Evolutionary conservation across 2,329 filamentous ascomycete genomes (phyloP), one percentile per base, ranked within the genome.

Genomic region (Calonectria hawksworthii): DNA sequence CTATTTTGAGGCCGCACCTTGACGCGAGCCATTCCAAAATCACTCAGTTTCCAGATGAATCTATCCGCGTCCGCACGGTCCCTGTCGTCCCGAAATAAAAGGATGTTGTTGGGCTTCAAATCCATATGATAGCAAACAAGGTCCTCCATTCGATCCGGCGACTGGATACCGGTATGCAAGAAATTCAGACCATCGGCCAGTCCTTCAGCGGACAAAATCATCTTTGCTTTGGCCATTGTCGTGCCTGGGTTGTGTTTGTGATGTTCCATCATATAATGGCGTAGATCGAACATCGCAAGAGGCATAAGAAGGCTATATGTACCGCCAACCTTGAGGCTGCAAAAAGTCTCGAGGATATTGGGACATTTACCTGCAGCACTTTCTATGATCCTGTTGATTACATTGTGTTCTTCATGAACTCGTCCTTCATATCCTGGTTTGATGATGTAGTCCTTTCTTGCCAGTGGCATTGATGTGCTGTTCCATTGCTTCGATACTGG

Each of bases 51-150:
- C 63, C 63, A 66, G 4, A 66, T 66, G 5, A 50, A 50, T 32
- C 18, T n/a, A n/a, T 51, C 47, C 8, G 44, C 18, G 6, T 50
- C 11, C 4, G n/a, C 14, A n/a, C n/a, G 21, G 5, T 32, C 28
- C 4, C 14, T 34, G 10, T 34, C n/a, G 4, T 52, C 64, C 4
- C 30, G n/a, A 21, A 67, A 67, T 36, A 67, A 11, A 2, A 67
- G 47, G 10, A 67, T 54, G 30, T 67, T 67, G 44, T 51, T 67
- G 28, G 64, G 64, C 36, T 67, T 66, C 18, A 67, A 44, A 26
- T 67, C 64, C 64, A 67, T 67, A 13, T 67, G 64, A 47, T 54
- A 38, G 44, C 64, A 67, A 34, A 67, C 64, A 9, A 67, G 47
- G 21, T 67, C 64, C 34, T 52, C 64, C 64, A 66, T 67, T 26